Conservation (phyloP, 805 yeast genomes). For the Ogataea pilisensis region DNA sequence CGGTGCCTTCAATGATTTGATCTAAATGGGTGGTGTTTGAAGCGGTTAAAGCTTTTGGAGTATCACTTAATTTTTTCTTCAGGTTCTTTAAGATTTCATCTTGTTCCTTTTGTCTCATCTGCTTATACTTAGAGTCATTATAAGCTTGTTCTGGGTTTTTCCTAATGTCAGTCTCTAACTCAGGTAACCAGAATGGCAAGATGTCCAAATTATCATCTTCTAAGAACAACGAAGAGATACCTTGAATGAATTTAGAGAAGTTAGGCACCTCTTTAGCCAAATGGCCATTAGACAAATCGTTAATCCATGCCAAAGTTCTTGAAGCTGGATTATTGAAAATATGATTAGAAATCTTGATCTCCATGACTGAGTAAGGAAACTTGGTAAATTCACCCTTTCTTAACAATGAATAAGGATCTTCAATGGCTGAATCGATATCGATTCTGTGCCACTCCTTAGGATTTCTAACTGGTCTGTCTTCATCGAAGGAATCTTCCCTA, state of each 20-base stretch:
- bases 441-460: conserved; percentile 88
- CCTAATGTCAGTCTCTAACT: conserved; percentile 73
- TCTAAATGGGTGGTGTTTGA: conserved; percentile 28
- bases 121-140: conserved; percentile 57
- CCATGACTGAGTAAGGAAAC: conserved; percentile 87
- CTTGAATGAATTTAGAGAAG: conserved; percentile 90
- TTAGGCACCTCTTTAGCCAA: conserved; percentile 91
- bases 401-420: conserved; percentile 64
- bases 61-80: conserved; percentile 42
- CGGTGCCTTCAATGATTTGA: conserved; percentile 27
- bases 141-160: conserved; percentile 76
- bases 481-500: conserved; percentile 86
- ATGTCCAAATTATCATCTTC: conserved; percentile 89
- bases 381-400: conserved; percentile 82
- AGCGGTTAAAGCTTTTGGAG: conserved; percentile 30
- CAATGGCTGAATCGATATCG: conserved; percentile 77
- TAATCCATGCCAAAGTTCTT: conserved; percentile 64
- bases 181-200: conserved; percentile 93
- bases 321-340: conserved; percentile 47
- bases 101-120: conserved; percentile 43
- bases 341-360: conserved; percentile 55
- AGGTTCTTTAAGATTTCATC: conserved; percentile 31
- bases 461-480: conserved; percentile 82
- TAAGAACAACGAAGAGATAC: conserved; percentile 79
- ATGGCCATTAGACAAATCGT: conserved; percentile 77